Evolutionary conservation across 305 asterid genomes (phyloP), one percentile per base, ranked within the genome.

Genomic region (Solanum hybrid): DNA sequence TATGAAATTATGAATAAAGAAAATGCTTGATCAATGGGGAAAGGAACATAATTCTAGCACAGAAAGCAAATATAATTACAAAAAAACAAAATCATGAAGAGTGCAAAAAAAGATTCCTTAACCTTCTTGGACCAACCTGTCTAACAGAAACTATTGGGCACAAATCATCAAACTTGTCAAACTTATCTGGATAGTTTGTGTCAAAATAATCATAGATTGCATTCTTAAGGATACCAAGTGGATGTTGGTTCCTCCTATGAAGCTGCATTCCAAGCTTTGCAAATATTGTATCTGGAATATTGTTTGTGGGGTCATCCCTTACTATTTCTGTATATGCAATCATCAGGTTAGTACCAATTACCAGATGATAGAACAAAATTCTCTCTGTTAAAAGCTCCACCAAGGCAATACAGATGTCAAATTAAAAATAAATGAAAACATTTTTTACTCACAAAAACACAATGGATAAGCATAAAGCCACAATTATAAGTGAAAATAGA

Each of bases 231-330:
- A 96, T 96, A 89, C 98, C 97, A 89, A 95, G 95, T 10, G 98
- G 98, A 92, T 95, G 97, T 12, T 95, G 95, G 91, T 94, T 95
- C 91, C 97, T 93, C 95, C 96, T 93, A 86, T 96, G 98, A 88
- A 96, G 98, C 93, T 96, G 98, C 96, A 95, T 90, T 80, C 97
- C 98, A 80, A 95, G 97, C 94, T 95, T 96, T 8, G 95, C 92
- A 90, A 95, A 96, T 90, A 95, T 95, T 13, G 97, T 91, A 92
- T 96, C 96, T 0, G 97, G 98, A 90, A 95, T 95, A 92, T 95
- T 96, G 91, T 96, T 96, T 31, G 98, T 92, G 3, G 98, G 96
- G 90, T 95, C 98, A 94, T 96, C 95, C 94, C 93, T 94, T 89
- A 96, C 95, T n/a, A 95, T 93, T 89, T 96, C 98, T 96, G 96